phyloP scores from a whole-genome alignment of 139 green algal genomes.

The Nannochloris sp. region DNA sequence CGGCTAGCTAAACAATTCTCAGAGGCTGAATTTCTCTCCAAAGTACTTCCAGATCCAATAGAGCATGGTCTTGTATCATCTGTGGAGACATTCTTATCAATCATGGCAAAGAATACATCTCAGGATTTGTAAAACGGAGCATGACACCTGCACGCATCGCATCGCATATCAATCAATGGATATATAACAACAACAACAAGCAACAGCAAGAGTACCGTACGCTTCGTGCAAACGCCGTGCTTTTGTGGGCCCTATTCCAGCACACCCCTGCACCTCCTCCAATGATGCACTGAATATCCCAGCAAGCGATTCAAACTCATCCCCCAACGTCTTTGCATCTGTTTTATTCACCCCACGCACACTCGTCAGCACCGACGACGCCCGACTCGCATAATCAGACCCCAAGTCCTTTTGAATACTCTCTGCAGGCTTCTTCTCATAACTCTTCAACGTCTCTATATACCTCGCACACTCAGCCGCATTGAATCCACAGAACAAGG shows the following conservation, averaged over 20 bases:
- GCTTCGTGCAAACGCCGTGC: conserved; percentile 53
- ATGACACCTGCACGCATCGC: conserved; percentile 7
- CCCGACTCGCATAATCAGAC: conserved; percentile 68
- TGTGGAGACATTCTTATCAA: neutral
- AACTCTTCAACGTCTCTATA: conserved; percentile 87
- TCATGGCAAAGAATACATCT: neutral
- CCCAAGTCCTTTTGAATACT: conserved; percentile 49
- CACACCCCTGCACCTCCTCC: conserved; percentile 61
- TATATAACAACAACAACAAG: neutral
- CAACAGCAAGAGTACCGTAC: neutral
- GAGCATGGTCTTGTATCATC: conserved; percentile 7
- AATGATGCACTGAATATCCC: conserved; percentile 24
- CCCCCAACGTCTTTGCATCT: conserved; percentile 60
- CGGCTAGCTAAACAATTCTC: conserved; percentile 23
- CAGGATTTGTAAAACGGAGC: conserved; percentile 10
- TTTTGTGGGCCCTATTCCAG: conserved; percentile 85
- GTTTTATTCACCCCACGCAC: conserved; percentile 71
- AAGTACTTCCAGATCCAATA: conserved; percentile 24
- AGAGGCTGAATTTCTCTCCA: conserved; percentile 21
- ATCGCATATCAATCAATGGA: neutral
- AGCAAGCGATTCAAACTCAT: conserved; percentile 26
- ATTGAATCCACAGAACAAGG: conserved; percentile 80
- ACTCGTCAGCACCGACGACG: conserved; percentile 54
- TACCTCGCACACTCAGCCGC: conserved; percentile 80
- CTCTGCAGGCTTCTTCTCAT: conserved; percentile 81